phyloP scores from a whole-genome alignment of 179 eudicot species.

The Sideroxylon spinosum region DNA sequence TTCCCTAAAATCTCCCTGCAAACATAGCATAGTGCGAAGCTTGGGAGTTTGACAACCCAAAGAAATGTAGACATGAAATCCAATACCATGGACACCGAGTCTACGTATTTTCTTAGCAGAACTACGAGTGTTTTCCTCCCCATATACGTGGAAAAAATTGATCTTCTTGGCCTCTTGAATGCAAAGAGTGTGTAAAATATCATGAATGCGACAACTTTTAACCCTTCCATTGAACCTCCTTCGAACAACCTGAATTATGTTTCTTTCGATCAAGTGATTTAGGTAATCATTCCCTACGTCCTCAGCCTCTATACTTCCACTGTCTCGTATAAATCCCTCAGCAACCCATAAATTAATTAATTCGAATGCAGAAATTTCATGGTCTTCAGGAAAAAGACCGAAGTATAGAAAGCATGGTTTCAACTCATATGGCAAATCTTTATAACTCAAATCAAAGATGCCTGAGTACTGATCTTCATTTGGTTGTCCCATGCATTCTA shows the following conservation, averaged over 20 bases:
- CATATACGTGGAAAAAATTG: neutral
- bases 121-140: neutral
- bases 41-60: neutral
- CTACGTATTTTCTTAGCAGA: neutral
- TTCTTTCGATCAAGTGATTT: conserved; percentile 1
- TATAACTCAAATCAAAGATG: conserved; percentile 17
- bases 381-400: conserved; percentile 18
- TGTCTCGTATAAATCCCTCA: conserved; percentile 3
- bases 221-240: conserved; percentile 11
- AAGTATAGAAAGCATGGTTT: conserved; percentile 25
- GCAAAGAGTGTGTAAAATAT: conserved; percentile 4
- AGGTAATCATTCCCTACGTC: conserved; percentile 9
- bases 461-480: neutral
- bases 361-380: conserved; percentile 5
- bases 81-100: neutral
- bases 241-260: conserved; percentile 14
- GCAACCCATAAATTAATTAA: conserved; percentile 7
- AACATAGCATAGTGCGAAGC: neutral
- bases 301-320: neutral
- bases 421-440: conserved; percentile 6
- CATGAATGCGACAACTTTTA: conserved; percentile 15
- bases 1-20: neutral
- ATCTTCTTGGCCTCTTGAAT: neutral
- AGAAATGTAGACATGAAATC: neutral
- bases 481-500: neutral